Evolutionary conservation across 2,329 filamentous ascomycete species (phyloP).

Genomic region (Colletotrichum zoysiae): DNA sequence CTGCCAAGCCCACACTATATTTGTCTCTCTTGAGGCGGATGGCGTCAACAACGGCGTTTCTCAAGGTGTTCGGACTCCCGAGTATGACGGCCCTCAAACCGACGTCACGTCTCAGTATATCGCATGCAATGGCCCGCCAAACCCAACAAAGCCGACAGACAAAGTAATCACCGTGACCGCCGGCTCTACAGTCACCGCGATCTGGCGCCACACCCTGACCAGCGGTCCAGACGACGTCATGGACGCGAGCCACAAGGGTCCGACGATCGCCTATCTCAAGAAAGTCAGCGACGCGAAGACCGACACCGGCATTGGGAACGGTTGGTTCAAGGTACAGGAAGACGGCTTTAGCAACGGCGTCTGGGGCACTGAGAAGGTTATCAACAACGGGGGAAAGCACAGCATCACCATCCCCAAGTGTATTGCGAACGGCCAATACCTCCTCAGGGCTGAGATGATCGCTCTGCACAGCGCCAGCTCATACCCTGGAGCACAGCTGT

Average conservation of each 20-base stretch:
- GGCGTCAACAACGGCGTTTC: slow-evolving; percentile 59
- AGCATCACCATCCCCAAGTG: slow-evolving; percentile 61
- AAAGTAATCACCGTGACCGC: slow-evolving; percentile 61
- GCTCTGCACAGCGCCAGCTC: slow-evolving; percentile 62
- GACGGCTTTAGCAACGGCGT: slow-evolving; percentile 56
- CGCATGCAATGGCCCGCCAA: slow-evolving; percentile 65
- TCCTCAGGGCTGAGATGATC: slow-evolving; percentile 69
- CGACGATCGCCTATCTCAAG: slow-evolving; percentile 67
- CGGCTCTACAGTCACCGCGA: slow-evolving; percentile 60
- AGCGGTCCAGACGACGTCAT: slow-evolving; percentile 62
- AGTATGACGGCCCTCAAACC: slow-evolving; percentile 59
- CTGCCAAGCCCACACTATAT: slow-evolving; percentile 58
- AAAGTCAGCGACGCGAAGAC: slow-evolving; percentile 63
- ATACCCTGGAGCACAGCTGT: slow-evolving; percentile 58
- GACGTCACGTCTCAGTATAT: slow-evolving; percentile 63
- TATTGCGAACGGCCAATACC: slow-evolving; percentile 66
- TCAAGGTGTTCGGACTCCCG: slow-evolving; percentile 64
- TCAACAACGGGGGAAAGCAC: slow-evolving; percentile 61
- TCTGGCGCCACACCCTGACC: slow-evolving; percentile 65
- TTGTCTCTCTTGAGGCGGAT: slow-evolving; percentile 59
- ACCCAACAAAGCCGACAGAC: slow-evolving; percentile 60
- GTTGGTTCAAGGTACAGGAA: slow-evolving; percentile 60
- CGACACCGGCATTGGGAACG: slow-evolving; percentile 56
- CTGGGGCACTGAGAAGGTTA: slow-evolving; percentile 56
- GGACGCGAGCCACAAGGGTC: slow-evolving; percentile 63